Conservation (phyloP, 306 rosid species). For the Quercus ilex region DNA sequence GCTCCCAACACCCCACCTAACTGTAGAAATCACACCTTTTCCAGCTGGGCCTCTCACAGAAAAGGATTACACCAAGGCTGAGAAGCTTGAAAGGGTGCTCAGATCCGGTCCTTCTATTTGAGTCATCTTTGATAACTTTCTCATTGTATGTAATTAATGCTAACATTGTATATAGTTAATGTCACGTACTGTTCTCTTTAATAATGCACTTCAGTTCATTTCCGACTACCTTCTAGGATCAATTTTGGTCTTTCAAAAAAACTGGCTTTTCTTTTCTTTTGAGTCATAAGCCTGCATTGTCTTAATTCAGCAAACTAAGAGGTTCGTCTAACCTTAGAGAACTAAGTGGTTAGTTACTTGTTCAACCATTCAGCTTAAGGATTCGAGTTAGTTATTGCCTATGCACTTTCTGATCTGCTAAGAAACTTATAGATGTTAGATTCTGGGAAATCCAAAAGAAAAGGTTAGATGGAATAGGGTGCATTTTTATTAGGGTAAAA, state of each 20-base stretch:
- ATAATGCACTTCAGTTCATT: neutral
- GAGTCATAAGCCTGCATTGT: no score
- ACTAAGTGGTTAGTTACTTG: no score
- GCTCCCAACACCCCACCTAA: conserved; percentile 89
- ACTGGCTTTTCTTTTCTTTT: neutral
- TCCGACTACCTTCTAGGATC: neutral
- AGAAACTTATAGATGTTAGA: neutral
- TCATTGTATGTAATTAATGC: neutral
- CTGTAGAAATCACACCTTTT: conserved; percentile 83
- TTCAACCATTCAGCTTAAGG: neutral
- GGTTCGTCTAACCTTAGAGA: no score
- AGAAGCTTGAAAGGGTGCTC: conserved; percentile 86
- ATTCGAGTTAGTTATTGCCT: neutral
- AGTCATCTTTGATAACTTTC: conserved; percentile 7
- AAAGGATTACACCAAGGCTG: conserved; percentile 84
- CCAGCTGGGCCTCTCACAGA: conserved; percentile 79
- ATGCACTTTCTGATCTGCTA: neutral
- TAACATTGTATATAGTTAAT: neutral
- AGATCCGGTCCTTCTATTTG: conserved; percentile 83
- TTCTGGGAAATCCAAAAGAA: neutral
- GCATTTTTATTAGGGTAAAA: no score
- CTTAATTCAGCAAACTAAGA: no score
- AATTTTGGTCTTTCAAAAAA: neutral
- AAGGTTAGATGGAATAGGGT: neutral
- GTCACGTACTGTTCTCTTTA: neutral